Base-by-base conservation (phyloP, 163 green algal species). In the Prototheca stagnorum region DNA sequence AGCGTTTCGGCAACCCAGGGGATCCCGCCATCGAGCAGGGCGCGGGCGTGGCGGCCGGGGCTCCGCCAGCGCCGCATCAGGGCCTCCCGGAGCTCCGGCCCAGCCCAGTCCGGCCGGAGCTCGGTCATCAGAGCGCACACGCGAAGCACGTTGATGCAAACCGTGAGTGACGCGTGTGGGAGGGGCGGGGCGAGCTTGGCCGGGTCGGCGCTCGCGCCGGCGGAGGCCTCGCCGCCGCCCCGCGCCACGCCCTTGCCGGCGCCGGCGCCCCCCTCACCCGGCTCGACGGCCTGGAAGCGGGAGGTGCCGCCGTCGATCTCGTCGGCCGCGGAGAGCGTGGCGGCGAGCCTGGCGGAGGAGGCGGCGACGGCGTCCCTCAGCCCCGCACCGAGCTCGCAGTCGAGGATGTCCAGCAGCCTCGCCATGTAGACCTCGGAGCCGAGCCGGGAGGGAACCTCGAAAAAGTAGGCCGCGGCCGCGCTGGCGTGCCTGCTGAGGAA, bases 401-500 rank as follows among this genome's bases (percentile, higher is more conserved):
- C 49, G 28, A 84, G 54, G 35, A 84, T 73, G 41, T 78, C 68
- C 31, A 76, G 42, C 27, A 95, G 72, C 31, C 79, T 71, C 12
- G 35, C 47, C 43, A 89, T 82, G 67, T 87, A 90, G 35, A 29
- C 46, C 8, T 50, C 33, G 20, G 68, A 67, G 20, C 55, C 48
- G 42, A 81, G 59, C 3, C 73, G 54, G 8, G 39, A 64, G 4
- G 62, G 43, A 3, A 42, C 34, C 8, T 53, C 44, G 11, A 59
- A 16, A 9, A 59, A 59, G 57, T 92, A 93, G 11, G 62, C 59
- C 16, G 88, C 65, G 0, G 75, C 48, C 35, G 68, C 58, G 5
- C 22, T 15, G 1, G 56, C 29, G 53, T 82, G 82, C 28, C 71
- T 75, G 56, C 71, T 77, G 12, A 96, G 64, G 65, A 91, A 97